These are phyloP conservation scores for Kodamaea sagamina DNA, from an alignment of 805 yeast species.

Conservation along the genomic window DNA sequence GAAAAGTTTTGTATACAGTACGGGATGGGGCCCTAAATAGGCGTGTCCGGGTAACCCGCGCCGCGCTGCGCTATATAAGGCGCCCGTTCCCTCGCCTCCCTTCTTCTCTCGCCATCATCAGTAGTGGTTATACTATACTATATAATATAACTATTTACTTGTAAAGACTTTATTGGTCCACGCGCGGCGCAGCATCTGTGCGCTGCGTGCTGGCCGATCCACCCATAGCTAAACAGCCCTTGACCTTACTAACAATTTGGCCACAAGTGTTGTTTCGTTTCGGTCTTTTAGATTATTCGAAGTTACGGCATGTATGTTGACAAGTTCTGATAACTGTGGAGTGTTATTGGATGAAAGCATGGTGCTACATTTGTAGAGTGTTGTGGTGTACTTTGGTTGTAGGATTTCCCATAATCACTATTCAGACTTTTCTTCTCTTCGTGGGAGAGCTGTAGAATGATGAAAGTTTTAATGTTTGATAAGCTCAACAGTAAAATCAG, in stretches of 20 bases:
- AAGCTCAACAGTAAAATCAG: no score
- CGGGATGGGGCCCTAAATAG: conserved; percentile 5
- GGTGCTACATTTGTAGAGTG: conserved; percentile 47
- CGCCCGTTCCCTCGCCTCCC: conserved; percentile 28
- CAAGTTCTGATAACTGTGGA: conserved; percentile 22
- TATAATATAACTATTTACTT: conserved; percentile 58
- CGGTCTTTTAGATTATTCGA: conserved; percentile 64
- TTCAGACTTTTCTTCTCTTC: no score
- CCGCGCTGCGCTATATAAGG: conserved; percentile 37
- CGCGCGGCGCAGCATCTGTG: conserved; percentile 26
- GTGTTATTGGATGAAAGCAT: conserved; percentile 46
- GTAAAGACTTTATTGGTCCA: conserved; percentile 49
- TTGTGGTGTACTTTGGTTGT: not conserved
- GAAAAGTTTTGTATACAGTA: conserved; percentile 3
- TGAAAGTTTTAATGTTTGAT: no score
- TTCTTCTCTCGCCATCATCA: conserved; percentile 52
- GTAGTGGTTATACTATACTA: conserved; percentile 80
- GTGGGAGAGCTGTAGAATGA: no score
- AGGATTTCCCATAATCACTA: no score
- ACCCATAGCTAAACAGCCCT: conserved; percentile 61
- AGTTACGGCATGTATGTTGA: conserved; percentile 24
- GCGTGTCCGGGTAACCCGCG: conserved; percentile 16
- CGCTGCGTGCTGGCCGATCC: conserved; percentile 12
- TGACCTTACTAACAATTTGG: conserved; percentile 76
- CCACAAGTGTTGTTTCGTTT: conserved; percentile 74